A percentile compares a stretch with the other conserved stretches of the same genome.
These are phyloP conservation scores for Leucosporidium scottii DNA, from an alignment of 768 basidiomycete genomes.

Conservation along the genomic window DNA sequence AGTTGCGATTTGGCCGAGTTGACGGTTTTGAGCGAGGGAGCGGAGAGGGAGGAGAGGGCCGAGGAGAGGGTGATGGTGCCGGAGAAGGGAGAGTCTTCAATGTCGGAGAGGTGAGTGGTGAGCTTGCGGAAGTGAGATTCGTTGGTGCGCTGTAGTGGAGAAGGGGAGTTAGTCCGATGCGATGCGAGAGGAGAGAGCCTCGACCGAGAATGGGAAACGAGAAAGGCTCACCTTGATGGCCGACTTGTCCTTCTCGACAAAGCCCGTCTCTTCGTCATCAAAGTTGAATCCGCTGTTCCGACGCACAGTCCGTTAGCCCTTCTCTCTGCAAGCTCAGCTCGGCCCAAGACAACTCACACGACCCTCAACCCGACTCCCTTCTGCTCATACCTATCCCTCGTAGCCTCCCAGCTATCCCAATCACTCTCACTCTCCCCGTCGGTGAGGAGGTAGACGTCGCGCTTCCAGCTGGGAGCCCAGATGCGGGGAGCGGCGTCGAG, in stretches of 20 bases:
- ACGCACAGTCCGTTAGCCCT: neutral
- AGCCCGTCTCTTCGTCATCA: constrained; percentile 62
- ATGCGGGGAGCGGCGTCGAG: constrained; percentile 51
- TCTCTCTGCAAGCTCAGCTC: neutral
- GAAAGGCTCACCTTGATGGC: constrained; percentile 58
- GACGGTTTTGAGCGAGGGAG: constrained; percentile 48
- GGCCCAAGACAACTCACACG: constrained; percentile 50
- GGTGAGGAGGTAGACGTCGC: constrained; percentile 74
- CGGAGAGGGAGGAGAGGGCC: constrained; percentile 58
- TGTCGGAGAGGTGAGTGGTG: constrained; percentile 40
- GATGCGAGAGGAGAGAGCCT: too few relatives aligned
- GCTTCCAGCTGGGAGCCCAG: constrained; percentile 49
- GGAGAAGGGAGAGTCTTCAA: constrained; percentile 43
- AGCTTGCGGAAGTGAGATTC: constrained; percentile 60
- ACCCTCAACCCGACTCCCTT: constrained; percentile 58
- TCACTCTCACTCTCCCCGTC: constrained; percentile 73
- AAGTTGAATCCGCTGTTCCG: constrained; percentile 73
- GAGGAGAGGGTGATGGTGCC: constrained; percentile 58
- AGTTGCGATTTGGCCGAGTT: constrained; percentile 62
- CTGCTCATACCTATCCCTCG: constrained; percentile 57
- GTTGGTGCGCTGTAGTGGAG: constrained; percentile 54
- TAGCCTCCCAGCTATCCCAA: constrained; percentile 54
- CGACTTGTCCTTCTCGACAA: constrained; percentile 61
- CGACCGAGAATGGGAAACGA: neutral
- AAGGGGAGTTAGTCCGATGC: too few relatives aligned